Conservation (phyloP, 345 rosid genomes). For the Acer saccharum region DNA sequence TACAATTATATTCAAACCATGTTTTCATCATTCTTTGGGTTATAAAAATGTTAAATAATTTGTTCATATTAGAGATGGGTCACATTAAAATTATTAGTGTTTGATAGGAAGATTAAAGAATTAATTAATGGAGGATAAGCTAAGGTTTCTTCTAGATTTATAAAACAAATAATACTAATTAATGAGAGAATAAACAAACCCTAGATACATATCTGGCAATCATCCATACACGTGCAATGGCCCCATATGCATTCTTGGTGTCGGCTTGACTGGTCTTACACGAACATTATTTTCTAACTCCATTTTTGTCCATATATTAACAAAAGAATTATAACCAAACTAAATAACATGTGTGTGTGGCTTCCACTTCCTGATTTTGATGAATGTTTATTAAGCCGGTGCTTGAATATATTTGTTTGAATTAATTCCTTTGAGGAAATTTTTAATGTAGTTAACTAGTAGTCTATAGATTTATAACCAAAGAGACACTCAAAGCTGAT, state of each 20-base stretch:
- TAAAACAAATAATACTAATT: neutral
- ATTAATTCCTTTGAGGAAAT: neutral
- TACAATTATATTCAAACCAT: neutral
- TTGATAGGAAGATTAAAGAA: constrained; percentile 9
- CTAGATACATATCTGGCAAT: constrained; percentile 32
- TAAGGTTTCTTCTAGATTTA: constrained; percentile 20
- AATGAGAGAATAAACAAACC: constrained; percentile 2
- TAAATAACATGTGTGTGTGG: neutral
- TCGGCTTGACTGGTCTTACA: constrained; percentile 65
- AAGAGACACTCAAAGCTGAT: neutral
- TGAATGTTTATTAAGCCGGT: neutral
- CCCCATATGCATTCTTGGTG: constrained; percentile 50
- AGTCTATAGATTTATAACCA: neutral
- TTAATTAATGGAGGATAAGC: neutral
- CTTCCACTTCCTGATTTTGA: neutral
- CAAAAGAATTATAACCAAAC: neutral
- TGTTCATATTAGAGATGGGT: constrained; percentile 14
- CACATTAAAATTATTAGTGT: constrained; percentile 1
- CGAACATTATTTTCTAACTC: constrained; percentile 35
- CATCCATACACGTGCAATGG: constrained; percentile 57
- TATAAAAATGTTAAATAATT: neutral
- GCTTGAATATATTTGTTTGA: neutral
- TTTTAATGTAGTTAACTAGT: neutral
- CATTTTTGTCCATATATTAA: constrained; percentile 24
- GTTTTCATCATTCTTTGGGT: constrained; percentile 16